Conservation (phyloP, 345 rosid species). For the Eucalyptus cloeziana region DNA sequence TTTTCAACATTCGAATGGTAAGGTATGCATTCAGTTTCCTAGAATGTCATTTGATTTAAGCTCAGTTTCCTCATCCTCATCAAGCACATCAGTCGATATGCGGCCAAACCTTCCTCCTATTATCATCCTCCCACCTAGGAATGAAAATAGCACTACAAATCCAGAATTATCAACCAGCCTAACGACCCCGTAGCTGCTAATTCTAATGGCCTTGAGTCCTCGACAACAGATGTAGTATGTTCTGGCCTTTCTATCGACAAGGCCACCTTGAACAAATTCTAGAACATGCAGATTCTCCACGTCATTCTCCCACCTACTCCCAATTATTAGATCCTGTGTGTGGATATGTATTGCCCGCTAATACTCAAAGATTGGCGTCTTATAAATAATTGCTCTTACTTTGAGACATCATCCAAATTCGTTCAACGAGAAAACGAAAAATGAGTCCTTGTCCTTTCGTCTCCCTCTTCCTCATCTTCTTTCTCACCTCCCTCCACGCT, state of each 20-base stretch:
- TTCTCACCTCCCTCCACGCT: not conserved
- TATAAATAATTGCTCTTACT: not conserved
- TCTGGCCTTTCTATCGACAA: not conserved
- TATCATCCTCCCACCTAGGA: not conserved
- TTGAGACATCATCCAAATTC: not conserved
- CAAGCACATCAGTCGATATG: not conserved
- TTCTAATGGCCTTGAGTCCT: not conserved
- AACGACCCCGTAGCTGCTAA: not conserved
- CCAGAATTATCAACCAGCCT: not conserved
- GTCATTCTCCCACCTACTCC: not conserved
- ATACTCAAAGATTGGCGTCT: not conserved
- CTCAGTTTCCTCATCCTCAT: not conserved
- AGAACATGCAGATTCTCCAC: not conserved
- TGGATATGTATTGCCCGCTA: not conserved
- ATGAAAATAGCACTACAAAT: not conserved
- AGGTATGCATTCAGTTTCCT: not conserved
- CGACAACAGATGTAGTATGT: not conserved
- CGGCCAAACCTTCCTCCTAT: not conserved
- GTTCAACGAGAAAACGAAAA: accelerated
- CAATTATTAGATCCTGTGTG: not conserved
- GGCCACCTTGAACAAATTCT: not conserved
- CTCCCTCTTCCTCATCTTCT: not conserved
- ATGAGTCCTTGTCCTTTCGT: not conserved
- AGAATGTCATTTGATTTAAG: not conserved
- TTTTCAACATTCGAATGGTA: too few relatives aligned